Base-by-base conservation (phyloP, 371 early-diverging fungal genomes). In the Rhizopus microsporus region DNA sequence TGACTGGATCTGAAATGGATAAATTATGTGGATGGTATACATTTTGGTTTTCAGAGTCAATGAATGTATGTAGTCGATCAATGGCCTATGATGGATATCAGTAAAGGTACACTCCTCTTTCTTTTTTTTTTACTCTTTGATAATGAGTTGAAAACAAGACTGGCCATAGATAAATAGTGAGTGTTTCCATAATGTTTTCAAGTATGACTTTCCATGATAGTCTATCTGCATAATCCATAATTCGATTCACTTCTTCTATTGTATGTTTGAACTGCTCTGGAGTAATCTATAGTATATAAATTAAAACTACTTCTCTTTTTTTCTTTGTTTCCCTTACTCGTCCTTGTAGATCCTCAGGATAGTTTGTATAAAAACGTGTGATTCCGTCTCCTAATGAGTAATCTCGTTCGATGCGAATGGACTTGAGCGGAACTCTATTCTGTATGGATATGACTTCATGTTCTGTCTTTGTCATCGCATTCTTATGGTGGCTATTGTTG, bases 321-420 rank as follows among this genome's bases (percentile, higher is more conserved):
- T 42, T n/a, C 7, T 3, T 46, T 40, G 3, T 54, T 29, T 7
- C 12, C 38, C 67, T 67, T 72, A 80, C 80, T 63, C 64, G 53
- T 54, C 72, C 80, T 33, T 44, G 39, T 29, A 80, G 55, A 50
- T 71, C 74, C 29, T 43, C 32, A 8, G 80, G 80, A 47, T 68
- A 71, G n/a, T 63, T 62, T 3, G 71, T 74, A 30, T 57, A 46
- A 50, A 80, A 80, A 42, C 69, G 67, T 43, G 80, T 80, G 44
- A 77, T 73, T 34, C 80, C 80, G 57, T 80, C 77, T 40, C 77
- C 80, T 38, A 62, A 54, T 10, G 74, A 63, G 55, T 80, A 80
- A 55, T 80, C 77, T 42, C 80, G 71, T 54, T 80, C 80, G 30
- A 80, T 64, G 47, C 80, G 64, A 44, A 77, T 62, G 15, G 62